Evolutionary conservation across 495 filamentous ascomycete species (phyloP).

Genomic region (Amphirosellinia nigrospora): DNA sequence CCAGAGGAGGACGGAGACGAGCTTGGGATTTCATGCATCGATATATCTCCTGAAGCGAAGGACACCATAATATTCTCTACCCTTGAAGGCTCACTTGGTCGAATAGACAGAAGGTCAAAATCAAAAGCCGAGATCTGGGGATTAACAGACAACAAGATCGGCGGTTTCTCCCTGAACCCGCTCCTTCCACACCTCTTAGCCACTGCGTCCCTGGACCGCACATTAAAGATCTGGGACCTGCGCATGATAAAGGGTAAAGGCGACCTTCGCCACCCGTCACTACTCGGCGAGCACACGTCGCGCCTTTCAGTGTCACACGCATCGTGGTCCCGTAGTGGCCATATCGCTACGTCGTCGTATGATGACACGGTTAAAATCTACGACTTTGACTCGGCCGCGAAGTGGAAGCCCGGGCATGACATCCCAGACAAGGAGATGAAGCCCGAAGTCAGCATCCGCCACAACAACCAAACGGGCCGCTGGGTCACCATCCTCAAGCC

Average conservation of each 20-base stretch:
- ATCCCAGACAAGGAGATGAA: slow-evolving; percentile 67
- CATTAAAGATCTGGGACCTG: slow-evolving; percentile 89
- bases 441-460: slow-evolving; percentile 71
- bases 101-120: slow-evolving; percentile 74
- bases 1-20: slow-evolving; percentile 71
- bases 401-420: slow-evolving; percentile 68
- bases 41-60: slow-evolving; percentile 72
- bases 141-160: slow-evolving; percentile 94
- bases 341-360: slow-evolving; percentile 89
- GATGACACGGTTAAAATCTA: slow-evolving; percentile 96
- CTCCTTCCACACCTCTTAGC: slow-evolving; percentile 79
- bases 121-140: slow-evolving; percentile 68
- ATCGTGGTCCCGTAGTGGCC: slow-evolving; percentile 79
- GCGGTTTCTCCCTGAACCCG: slow-evolving; percentile 86
- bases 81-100: slow-evolving; percentile 77
- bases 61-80: slow-evolving; percentile 88
- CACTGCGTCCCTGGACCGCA: slow-evolving; percentile 89
- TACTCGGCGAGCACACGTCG: slow-evolving; percentile 82
- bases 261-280: slow-evolving; percentile 58
- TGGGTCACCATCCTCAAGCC: slow-evolving; percentile 82
- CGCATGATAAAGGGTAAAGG: slow-evolving; percentile 72
- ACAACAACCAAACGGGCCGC: slow-evolving; percentile 94
- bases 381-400: slow-evolving; percentile 67
- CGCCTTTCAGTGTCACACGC: slow-evolving; percentile 89
- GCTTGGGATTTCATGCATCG: slow-evolving; percentile 79